A percentile compares a stretch with the other conserved stretches of the same genome.
Evolutionary conservation across 805 yeast genomes (phyloP).

Genomic region (Candida xiaguanensis): DNA sequence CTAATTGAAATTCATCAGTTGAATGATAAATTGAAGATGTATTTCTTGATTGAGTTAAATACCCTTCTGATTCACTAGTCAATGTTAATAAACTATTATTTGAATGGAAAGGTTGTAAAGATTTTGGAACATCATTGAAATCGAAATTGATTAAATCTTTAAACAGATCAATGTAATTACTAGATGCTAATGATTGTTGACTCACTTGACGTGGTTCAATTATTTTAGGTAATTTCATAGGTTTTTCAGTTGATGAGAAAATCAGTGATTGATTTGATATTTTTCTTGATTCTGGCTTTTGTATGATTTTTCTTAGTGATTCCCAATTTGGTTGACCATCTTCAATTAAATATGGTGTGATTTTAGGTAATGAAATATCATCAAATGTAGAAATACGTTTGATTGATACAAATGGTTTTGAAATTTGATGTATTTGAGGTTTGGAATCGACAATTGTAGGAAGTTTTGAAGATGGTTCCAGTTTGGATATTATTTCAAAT

Average conservation of each 20-base stretch:
- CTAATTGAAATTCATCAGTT: conserved; percentile 1
- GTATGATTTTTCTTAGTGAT: not conserved
- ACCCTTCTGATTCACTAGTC: conserved; percentile 10
- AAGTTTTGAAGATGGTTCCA: not conserved
- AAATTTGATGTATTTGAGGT: not conserved
- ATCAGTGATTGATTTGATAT: conserved; percentile 7
- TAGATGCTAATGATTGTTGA: conserved; percentile 23
- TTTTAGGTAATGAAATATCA: conserved; percentile 2
- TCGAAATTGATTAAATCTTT: conserved; percentile 24
- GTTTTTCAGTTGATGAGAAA: not conserved
- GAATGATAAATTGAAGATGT: conserved; percentile 2
- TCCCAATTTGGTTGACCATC: conserved; percentile 4
- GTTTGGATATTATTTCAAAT: conserved; percentile 1
- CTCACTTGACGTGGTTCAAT: conserved; percentile 15
- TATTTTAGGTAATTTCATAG: not conserved
- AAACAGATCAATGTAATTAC: conserved; percentile 25
- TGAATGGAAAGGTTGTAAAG: conserved; percentile 5
- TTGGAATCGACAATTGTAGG: not conserved
- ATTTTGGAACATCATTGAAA: not conserved
- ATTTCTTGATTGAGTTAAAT: not conserved
- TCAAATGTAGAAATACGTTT: conserved; percentile 3
- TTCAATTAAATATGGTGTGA: not conserved
- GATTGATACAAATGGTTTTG: not conserved
- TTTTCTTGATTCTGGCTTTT: not conserved
- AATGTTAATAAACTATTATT: conserved; percentile 11